phyloP scores from a whole-genome alignment of 2,329 filamentous ascomycete species.

The Emmonsiellopsis sp. region DNA sequence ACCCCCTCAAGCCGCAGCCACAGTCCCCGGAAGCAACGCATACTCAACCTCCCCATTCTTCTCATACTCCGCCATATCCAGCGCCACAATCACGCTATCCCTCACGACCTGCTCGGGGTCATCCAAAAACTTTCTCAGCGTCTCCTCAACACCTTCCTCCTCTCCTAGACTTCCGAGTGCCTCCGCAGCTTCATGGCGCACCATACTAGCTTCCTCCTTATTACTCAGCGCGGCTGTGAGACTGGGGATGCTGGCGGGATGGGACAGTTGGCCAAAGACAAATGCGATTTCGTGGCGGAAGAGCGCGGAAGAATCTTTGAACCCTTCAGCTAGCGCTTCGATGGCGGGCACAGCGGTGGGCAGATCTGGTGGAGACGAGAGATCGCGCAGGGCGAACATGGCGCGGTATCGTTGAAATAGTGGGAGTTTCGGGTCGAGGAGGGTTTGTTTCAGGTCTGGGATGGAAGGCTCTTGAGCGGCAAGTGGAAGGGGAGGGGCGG shows the following conservation, averaged over 20 bases:
- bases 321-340: constrained; percentile 72
- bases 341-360: constrained; percentile 84
- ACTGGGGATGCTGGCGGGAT: constrained; percentile 92
- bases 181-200: constrained; percentile 93
- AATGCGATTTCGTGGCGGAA: constrained; percentile 98
- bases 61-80: constrained; percentile 98
- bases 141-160: constrained; percentile 84
- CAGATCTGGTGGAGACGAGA: constrained; percentile 84
- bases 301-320: constrained; percentile 76
- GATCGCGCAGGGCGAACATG: constrained; percentile 94
- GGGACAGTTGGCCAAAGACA: constrained; percentile 91
- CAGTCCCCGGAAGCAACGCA: constrained; percentile 66
- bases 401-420: constrained; percentile 91
- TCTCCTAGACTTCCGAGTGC: constrained; percentile 89
- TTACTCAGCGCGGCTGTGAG: constrained; percentile 71
- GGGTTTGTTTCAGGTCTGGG: constrained; percentile 60
- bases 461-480: constrained; percentile 54
- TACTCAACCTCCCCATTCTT: constrained; percentile 82
- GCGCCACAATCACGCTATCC: constrained; percentile 86
- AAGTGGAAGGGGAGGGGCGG: constrained; percentile 77
- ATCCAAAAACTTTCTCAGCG: constrained; percentile 70
- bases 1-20: constrained; percentile 14
- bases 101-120: constrained; percentile 89
- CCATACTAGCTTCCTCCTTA: constrained; percentile 81
- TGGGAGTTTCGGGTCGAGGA: constrained; percentile 69